Evolutionary conservation across 371 early-diverging fungal genomes (phyloP).

Genomic region (Sporodiniella umbellata): DNA sequence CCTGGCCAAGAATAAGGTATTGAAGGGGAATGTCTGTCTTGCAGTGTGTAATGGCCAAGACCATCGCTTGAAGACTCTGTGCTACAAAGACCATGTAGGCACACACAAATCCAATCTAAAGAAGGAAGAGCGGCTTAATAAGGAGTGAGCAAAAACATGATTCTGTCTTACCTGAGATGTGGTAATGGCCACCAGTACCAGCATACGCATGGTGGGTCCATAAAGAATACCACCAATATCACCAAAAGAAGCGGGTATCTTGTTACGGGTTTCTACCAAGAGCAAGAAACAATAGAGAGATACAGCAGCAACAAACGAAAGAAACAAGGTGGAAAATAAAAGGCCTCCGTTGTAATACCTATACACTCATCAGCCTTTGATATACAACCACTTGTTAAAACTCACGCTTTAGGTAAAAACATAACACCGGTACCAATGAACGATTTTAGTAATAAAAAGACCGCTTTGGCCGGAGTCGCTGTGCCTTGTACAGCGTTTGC

Average conservation of each 20-base stretch:
- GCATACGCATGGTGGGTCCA: conserved; percentile 61
- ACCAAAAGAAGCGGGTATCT: conserved; percentile 69
- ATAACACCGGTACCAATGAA: conserved; percentile 76
- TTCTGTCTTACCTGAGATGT: conserved; percentile 71
- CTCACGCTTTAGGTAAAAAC: conserved; percentile 23
- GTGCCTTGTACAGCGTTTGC: conserved; percentile 70
- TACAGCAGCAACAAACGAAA: conserved; percentile 53
- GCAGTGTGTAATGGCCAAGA: conserved; percentile 60
- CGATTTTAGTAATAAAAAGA: conserved; percentile 82
- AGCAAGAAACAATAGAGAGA: conserved; percentile 69
- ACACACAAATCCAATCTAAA: conserved; percentile 78
- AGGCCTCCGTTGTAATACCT: conserved; percentile 70
- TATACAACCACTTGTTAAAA: not conserved
- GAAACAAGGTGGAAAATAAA: conserved; percentile 52
- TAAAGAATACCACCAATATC: conserved; percentile 74
- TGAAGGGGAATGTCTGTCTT: conserved; percentile 29
- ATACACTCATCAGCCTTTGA: no score
- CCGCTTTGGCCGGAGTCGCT: conserved; percentile 73
- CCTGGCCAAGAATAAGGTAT: conserved; percentile 66
- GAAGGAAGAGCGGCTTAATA: no score
- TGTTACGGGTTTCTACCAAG: conserved; percentile 50
- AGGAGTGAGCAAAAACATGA: no score
- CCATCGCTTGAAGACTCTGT: conserved; percentile 72
- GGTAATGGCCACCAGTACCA: conserved; percentile 67
- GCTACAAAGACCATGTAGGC: conserved; percentile 88